These are phyloP conservation scores for Tetrapisispora pingtungensis DNA, from an alignment of 805 yeast genomes.

Conservation along the genomic window DNA sequence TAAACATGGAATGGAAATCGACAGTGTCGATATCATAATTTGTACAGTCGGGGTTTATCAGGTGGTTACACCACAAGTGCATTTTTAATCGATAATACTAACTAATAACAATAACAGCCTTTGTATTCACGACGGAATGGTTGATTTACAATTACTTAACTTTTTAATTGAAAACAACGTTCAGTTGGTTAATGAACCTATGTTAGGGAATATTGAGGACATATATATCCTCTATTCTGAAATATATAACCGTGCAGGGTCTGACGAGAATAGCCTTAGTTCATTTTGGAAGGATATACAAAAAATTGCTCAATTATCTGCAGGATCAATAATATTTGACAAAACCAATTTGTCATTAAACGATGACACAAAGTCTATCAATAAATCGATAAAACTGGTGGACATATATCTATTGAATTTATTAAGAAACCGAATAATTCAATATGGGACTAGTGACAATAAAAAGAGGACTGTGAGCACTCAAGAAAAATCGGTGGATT, in stretches of 20 bases:
- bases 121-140: too few relatives aligned
- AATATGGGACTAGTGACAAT: neutral
- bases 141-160: slow-evolving; percentile 5
- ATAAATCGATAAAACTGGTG: slow-evolving; percentile 10
- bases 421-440: slow-evolving; percentile 7
- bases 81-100: too few relatives aligned
- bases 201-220: slow-evolving; percentile 19
- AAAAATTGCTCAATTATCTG: slow-evolving; percentile 10
- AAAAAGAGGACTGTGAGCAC: neutral
- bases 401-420: slow-evolving; percentile 14
- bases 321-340: slow-evolving; percentile 11
- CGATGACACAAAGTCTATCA: neutral
- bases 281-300: slow-evolving; percentile 9
- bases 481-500: neutral
- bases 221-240: slow-evolving; percentile 11
- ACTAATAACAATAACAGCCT: neutral
- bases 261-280: neutral
- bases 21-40: too few relatives aligned
- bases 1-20: too few relatives aligned
- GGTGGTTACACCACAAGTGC: too few relatives aligned
- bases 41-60: too few relatives aligned
- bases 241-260: neutral
- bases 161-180: slow-evolving; percentile 19
- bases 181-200: slow-evolving; percentile 14
- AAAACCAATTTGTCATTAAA: neutral